phyloP scores from a whole-genome alignment of 2,329 filamentous ascomycete genomes.

The Talaromyces sp. region DNA sequence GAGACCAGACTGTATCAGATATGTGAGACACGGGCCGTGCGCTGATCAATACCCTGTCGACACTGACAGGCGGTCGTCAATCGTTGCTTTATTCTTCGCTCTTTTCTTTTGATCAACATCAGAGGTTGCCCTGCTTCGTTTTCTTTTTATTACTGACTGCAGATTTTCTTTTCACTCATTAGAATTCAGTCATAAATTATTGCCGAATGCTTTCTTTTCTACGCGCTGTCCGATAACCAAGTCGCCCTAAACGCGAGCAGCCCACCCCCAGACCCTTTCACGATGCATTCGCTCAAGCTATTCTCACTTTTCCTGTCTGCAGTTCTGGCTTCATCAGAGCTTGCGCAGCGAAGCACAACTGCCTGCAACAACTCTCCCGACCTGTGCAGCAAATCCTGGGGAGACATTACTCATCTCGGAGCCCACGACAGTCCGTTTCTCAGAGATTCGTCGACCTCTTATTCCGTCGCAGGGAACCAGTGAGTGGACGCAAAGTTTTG shows the following conservation, averaged over 20 bases:
- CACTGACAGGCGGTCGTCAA: background rate
- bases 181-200: background rate
- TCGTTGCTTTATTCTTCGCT: background rate
- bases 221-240: background rate
- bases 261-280: background rate
- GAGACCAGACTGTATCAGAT: background rate
- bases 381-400: slow-evolving; percentile 66
- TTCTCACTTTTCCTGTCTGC: slow-evolving; percentile 24
- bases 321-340: slow-evolving; percentile 20
- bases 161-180: background rate
- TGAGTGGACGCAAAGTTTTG: slow-evolving; percentile 30
- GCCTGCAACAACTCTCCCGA: slow-evolving; percentile 77
- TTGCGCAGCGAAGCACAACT: slow-evolving; percentile 24
- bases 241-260: background rate
- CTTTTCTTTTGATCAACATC: background rate
- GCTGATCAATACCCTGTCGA: background rate
- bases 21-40: background rate
- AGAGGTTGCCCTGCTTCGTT: background rate
- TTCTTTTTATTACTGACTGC: background rate
- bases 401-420: slow-evolving; percentile 70
- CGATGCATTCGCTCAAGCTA: slow-evolving; percentile 24
- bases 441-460: slow-evolving; percentile 55
- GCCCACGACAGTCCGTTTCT: slow-evolving; percentile 71
- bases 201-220: background rate
- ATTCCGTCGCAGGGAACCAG: slow-evolving; percentile 65